Conservation (phyloP, 78 protist genomes). For the Cavenderia fasciculata region DNA sequence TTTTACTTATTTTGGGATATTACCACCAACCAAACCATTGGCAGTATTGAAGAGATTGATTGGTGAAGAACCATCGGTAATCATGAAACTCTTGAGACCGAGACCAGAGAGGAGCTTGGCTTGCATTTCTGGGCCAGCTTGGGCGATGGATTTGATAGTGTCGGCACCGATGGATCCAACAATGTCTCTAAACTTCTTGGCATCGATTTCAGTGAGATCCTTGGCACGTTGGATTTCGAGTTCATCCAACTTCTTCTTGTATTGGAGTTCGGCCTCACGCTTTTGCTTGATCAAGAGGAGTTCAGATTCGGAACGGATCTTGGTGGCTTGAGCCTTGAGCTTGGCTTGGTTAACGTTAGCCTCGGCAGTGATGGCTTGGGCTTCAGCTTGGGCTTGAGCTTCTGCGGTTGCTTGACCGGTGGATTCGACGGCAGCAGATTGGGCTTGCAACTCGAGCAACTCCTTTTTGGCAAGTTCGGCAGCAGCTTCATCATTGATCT, state of each 20-base stretch:
- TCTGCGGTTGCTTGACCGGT: slow-evolving; percentile 90
- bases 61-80: slow-evolving; percentile 89
- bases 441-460: slow-evolving; percentile 88
- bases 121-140: slow-evolving; percentile 91
- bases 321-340: slow-evolving; percentile 62
- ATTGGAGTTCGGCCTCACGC: slow-evolving; percentile 71
- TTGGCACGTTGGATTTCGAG: slow-evolving; percentile 67
- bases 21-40: slow-evolving; percentile 85
- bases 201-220: slow-evolving; percentile 79
- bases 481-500: slow-evolving; percentile 79
- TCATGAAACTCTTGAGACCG: slow-evolving; percentile 82
- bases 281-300: slow-evolving; percentile 36
- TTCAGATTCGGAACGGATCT: slow-evolving; percentile 69
- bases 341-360: slow-evolving; percentile 83
- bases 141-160: slow-evolving; percentile 85
- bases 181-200: slow-evolving; percentile 61
- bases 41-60: slow-evolving; percentile 91
- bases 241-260: slow-evolving; percentile 41
- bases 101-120: slow-evolving; percentile 83
- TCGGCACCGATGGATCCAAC: slow-evolving; percentile 85
- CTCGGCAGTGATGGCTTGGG: slow-evolving; percentile 83
- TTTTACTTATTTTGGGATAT: no score
- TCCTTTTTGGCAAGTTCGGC: slow-evolving; percentile 79
- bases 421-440: slow-evolving; percentile 83
- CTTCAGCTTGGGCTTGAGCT: slow-evolving; percentile 88